Conservation (phyloP, 345 rosid genomes). For the Laguncularia racemosa region DNA sequence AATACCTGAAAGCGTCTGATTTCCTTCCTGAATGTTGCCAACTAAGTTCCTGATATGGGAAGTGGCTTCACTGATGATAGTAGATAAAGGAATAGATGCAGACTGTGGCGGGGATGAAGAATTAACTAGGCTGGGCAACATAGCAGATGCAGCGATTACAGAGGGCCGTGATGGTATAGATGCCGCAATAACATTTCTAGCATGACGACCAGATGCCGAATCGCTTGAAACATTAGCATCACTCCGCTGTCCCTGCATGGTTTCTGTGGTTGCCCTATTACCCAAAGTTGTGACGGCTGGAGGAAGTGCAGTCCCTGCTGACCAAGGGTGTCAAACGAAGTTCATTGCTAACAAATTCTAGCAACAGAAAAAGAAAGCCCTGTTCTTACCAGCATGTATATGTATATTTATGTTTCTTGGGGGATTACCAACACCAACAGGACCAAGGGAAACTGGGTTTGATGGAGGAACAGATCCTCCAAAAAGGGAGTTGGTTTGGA, state of each 20-base stretch:
- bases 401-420: slow-evolving; percentile 84
- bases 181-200: slow-evolving; percentile 40
- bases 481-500: slow-evolving; percentile 70
- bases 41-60: slow-evolving; percentile 38
- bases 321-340: slow-evolving; percentile 11
- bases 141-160: slow-evolving; percentile 21
- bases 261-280: slow-evolving; percentile 42
- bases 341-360: slow-evolving; percentile 1
- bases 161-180: slow-evolving; percentile 36
- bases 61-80: slow-evolving; percentile 33
- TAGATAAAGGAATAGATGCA: slow-evolving; percentile 24
- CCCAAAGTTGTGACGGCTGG: slow-evolving; percentile 48
- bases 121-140: slow-evolving; percentile 22
- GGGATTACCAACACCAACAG: slow-evolving; percentile 59
- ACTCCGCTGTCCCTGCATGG: slow-evolving; percentile 41
- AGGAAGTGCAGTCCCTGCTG: slow-evolving; percentile 44
- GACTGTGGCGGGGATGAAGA: slow-evolving; percentile 25
- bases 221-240: slow-evolving; percentile 24
- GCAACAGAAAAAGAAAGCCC: background rate
- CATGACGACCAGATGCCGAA: slow-evolving; percentile 33
- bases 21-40: slow-evolving; percentile 42
- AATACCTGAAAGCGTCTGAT: slow-evolving; percentile 44
- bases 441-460: slow-evolving; percentile 35
- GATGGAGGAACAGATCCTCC: slow-evolving; percentile 43
- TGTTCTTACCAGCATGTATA: slow-evolving; percentile 82